Percentiles rank a stretch among this genome's conserved stretches.
Evolutionary conservation across 2,329 filamentous ascomycete species (phyloP).

Genomic region (Colletotrichum australisinense): DNA sequence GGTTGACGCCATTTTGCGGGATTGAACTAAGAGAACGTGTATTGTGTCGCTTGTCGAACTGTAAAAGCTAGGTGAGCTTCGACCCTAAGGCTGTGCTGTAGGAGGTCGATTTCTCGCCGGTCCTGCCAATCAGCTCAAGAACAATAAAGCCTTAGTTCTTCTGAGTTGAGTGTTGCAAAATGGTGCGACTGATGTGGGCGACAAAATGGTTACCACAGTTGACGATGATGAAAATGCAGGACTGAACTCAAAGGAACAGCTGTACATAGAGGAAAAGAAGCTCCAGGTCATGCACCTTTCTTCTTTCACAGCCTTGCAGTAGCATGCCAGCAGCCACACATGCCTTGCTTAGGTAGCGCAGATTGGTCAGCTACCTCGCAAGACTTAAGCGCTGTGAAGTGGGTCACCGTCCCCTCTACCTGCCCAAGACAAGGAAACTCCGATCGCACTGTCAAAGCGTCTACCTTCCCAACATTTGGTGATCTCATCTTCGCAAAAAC

Average conservation of each 20-base stretch:
- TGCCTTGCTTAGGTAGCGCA: background rate
- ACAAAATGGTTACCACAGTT: background rate
- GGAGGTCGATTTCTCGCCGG: background rate
- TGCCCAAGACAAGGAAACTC: background rate
- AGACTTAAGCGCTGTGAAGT: background rate
- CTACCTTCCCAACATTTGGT: slow-evolving; percentile 6
- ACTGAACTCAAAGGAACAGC: slow-evolving; percentile 1
- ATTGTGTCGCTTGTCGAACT: background rate
- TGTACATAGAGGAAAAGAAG: slow-evolving; percentile 3
- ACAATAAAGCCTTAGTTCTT: background rate
- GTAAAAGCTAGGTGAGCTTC: background rate
- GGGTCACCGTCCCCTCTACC: slow-evolving; percentile 2
- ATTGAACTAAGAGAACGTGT: background rate
- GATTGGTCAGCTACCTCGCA: slow-evolving; percentile 14
- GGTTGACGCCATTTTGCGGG: slow-evolving; percentile 52
- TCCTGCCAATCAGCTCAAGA: background rate
- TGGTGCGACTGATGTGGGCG: background rate
- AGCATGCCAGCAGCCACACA: background rate
- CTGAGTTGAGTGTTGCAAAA: background rate
- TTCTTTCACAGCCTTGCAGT: slow-evolving; percentile 33
- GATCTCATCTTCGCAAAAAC: slow-evolving; percentile 5
- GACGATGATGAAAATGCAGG: background rate
- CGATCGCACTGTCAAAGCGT: slow-evolving; percentile 9
- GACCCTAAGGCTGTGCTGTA: background rate
- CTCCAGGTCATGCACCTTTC: background rate